A percentile compares a stretch with the other conserved stretches of the same genome.
Evolutionary conservation across 176 grass and related monocot species (phyloP).

Genomic region (Juncus effusus): DNA sequence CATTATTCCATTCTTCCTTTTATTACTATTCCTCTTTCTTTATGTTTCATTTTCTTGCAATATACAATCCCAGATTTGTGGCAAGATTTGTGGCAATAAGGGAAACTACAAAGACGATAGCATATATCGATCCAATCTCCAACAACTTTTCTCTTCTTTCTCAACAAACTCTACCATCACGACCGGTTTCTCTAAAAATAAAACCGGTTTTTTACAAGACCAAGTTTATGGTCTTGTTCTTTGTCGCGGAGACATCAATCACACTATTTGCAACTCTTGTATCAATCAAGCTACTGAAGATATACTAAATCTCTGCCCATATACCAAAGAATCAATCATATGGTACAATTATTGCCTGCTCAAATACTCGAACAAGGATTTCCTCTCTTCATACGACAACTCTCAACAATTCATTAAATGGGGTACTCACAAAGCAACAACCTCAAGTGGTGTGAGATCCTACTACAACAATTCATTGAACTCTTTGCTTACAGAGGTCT

Average conservation of each 20-base stretch:
- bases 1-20: too few relatives aligned
- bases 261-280: constrained; percentile 33
- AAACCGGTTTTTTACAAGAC: constrained; percentile 3
- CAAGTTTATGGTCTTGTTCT: constrained; percentile 21
- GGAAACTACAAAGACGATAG: constrained; percentile 30
- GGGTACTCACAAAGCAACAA: not conserved
- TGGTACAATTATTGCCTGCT: constrained; percentile 44
- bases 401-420: not conserved
- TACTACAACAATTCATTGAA: constrained; percentile 3
- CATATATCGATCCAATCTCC: constrained; percentile 47
- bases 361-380: constrained; percentile 35
- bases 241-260: constrained; percentile 42
- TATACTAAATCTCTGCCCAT: constrained; percentile 22
- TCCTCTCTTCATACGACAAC: constrained; percentile 4
- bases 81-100: constrained; percentile 17
- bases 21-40: too few relatives aligned
- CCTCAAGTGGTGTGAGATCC: not conserved
- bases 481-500: constrained; percentile 22
- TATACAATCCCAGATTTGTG: constrained; percentile 17
- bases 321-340: constrained; percentile 22
- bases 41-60: not conserved
- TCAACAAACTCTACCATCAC: not conserved
- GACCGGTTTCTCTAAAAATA: constrained; percentile 11
- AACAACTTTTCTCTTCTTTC: constrained; percentile 26
- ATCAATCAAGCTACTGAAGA: constrained; percentile 20